phyloP scores from a whole-genome alignment of 768 basidiomycete genomes.

The Dacryopinax spathularia region DNA sequence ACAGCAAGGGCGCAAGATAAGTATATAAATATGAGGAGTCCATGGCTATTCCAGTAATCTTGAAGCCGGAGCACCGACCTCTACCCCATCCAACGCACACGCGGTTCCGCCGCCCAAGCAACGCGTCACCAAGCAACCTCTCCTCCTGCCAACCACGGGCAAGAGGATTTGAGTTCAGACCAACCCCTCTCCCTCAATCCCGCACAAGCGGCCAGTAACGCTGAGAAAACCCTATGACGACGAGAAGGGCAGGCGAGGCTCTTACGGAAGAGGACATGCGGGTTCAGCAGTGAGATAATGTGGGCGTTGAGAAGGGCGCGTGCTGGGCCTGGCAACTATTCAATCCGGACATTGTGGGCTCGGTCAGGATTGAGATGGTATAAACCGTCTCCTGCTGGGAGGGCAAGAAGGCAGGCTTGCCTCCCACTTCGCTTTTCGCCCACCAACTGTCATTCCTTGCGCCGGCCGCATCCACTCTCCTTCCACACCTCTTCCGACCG shows the following conservation, averaged over 20 bases:
- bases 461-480: neutral
- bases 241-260: neutral
- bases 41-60: too few relatives aligned
- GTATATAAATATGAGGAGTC: too few relatives aligned
- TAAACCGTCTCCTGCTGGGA: neutral
- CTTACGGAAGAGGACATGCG: too few relatives aligned
- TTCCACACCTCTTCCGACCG: neutral
- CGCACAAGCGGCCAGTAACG: neutral
- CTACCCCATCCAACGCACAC: too few relatives aligned
- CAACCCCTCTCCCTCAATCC: neutral
- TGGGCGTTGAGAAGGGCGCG: too few relatives aligned
- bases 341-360: too few relatives aligned
- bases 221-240: neutral
- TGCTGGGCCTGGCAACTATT: neutral
- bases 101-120: too few relatives aligned
- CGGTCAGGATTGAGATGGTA: neutral
- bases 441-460: neutral
- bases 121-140: neutral
- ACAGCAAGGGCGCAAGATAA: too few relatives aligned
- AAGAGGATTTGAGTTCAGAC: neutral
- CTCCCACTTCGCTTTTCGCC: too few relatives aligned
- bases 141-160: neutral
- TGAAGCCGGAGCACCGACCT: too few relatives aligned
- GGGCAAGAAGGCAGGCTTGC: neutral
- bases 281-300: too few relatives aligned